Conservation (phyloP, 2,329 filamentous ascomycete species). For the Trichoderma brevicompactum region DNA sequence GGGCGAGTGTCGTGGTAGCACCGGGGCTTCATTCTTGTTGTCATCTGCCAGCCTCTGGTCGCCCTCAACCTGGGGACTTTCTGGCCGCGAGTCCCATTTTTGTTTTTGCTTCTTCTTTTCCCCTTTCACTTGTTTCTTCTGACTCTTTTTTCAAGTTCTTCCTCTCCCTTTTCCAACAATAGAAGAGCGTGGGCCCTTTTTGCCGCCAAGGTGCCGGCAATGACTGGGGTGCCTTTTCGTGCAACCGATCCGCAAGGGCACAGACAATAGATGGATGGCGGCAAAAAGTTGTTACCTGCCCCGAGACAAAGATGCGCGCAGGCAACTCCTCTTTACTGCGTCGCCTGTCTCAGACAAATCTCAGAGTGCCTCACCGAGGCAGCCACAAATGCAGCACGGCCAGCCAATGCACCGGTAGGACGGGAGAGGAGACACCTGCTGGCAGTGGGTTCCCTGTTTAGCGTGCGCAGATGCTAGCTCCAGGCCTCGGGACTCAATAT, state of each 20-base stretch:
- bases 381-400: constrained; percentile 10
- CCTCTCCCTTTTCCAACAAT: not conserved
- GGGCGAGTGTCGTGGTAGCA: not conserved
- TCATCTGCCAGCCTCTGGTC: not conserved
- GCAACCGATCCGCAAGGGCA: not conserved
- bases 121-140: not conserved
- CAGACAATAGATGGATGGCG: not conserved
- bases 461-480: not conserved
- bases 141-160: not conserved
- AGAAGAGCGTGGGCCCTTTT: not conserved
- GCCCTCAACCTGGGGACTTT: too few relatives aligned
- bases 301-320: not conserved
- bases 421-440: not conserved
- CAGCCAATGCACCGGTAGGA: constrained; percentile 6
- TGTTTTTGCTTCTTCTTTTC: not conserved
- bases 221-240: not conserved
- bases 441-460: not conserved
- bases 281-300: not conserved
- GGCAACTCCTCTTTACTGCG: not conserved
- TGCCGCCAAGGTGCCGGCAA: too few relatives aligned
- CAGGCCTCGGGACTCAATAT: constrained; percentile 3
- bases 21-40: not conserved
- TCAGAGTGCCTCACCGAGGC: constrained; percentile 5
- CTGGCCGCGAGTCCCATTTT: not conserved
- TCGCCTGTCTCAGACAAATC: constrained; percentile 1